These are phyloP conservation scores for Typha latifolia DNA, from an alignment of 176 grass and related monocot species.

Conservation along the genomic window DNA sequence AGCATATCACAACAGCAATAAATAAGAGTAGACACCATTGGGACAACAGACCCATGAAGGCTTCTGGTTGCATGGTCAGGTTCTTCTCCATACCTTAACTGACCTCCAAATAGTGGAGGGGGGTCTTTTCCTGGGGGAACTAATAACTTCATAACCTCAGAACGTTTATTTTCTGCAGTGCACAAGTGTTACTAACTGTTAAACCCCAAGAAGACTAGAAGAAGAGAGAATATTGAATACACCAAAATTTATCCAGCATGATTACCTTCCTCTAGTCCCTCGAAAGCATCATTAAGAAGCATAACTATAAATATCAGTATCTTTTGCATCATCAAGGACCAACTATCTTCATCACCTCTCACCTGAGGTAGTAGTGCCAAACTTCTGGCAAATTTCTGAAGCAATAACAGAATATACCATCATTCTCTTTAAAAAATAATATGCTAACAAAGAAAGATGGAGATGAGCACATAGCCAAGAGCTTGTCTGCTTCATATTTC, in stretches of 20 bases:
- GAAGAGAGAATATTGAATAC: neutral
- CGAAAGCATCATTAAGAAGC: slow-evolving; percentile 66
- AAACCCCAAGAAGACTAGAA: neutral
- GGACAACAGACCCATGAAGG: slow-evolving; percentile 43
- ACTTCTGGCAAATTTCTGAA: slow-evolving; percentile 44
- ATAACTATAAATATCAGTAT: slow-evolving; percentile 60
- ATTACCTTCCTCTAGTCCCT: slow-evolving; percentile 74
- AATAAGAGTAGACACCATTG: slow-evolving; percentile 54
- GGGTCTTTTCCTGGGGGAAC: slow-evolving; percentile 69
- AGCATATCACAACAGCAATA: slow-evolving; percentile 70
- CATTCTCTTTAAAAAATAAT: no score
- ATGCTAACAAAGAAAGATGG: neutral
- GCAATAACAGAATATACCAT: slow-evolving; percentile 10
- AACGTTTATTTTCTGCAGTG: slow-evolving; percentile 56
- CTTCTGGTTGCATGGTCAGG: slow-evolving; percentile 48
- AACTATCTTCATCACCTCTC: slow-evolving; percentile 60
- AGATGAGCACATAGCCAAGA: neutral
- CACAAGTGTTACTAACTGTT: neutral
- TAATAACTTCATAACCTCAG: slow-evolving; percentile 57
- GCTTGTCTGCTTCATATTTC: neutral
- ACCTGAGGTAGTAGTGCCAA: slow-evolving; percentile 62
- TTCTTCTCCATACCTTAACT: slow-evolving; percentile 25
- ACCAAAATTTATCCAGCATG: neutral
- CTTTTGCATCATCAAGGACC: slow-evolving; percentile 68
- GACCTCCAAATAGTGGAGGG: slow-evolving; percentile 39